Base-by-base conservation (phyloP, 2,329 filamentous ascomycete species). In the Aphanoascus verrucosus region DNA sequence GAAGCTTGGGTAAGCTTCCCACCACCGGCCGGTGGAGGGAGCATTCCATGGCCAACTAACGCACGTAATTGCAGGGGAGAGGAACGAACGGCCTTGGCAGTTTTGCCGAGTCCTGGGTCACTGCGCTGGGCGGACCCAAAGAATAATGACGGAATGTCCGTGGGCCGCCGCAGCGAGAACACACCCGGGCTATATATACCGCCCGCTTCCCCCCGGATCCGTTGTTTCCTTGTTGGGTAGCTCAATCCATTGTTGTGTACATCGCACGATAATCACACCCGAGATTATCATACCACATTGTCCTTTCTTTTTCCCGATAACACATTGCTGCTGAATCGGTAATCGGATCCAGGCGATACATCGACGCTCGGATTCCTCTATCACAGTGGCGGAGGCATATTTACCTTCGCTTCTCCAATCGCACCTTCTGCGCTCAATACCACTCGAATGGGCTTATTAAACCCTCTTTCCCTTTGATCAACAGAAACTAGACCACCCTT, bases 361-460 rank as follows among this genome's bases (percentile, higher is more conserved):
- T 28, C 2, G 28, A 51, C 8, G 31, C 38, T 52, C 40, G 49
- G 49, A 48, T 42, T 34, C 35, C 9, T 28, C 28, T 3, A 43
- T 44, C 20, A 43, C 14, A 40, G 40, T 37, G 32, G 41, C 42
- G 48, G 20, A 42, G 14, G 49, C 34, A 40, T 23, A 31, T 45
- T 17, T 9, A 28, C 34, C 34, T 17, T 45, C 49, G 49, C 28
- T 41, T 41, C 41, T 28, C n/a, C 38, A 15, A 11, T 47, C 44
- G 8, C 20, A 9, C 23, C 2, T 45, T 50, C 42, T 54, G 45
- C 37, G 34, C 31, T 17, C 17, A 49, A 49, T 28, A 53, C 28
- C 42, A 55, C 53, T 35, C 54, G 54, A 55, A 55, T 55, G 54
- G 54, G 54, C 53, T 48, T 55, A 53, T 44, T 55, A 46, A n/a